These are phyloP conservation scores for Xylaria grammica DNA, from an alignment of 495 filamentous ascomycete species.

Conservation along the genomic window DNA sequence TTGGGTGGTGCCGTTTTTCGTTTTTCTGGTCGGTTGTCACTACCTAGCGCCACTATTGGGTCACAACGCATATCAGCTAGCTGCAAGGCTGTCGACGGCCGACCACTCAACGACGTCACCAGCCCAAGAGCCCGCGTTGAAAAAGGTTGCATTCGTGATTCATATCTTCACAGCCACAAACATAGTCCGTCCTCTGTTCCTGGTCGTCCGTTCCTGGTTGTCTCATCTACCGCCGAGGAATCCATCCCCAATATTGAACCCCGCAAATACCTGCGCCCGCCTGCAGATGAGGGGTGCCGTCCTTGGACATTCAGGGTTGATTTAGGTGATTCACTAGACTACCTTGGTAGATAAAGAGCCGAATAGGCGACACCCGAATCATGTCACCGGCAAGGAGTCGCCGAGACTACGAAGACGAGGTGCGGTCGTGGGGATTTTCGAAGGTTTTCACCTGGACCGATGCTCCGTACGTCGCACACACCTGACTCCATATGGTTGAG, in stretches of 20 bases:
- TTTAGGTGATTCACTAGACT: not conserved
- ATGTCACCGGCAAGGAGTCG: constrained; percentile 20
- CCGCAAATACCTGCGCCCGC: constrained; percentile 19
- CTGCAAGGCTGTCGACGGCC: not conserved
- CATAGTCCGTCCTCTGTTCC: not conserved
- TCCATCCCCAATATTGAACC: not conserved
- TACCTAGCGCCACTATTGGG: not conserved
- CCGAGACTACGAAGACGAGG: constrained; percentile 59
- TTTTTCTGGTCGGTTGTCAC: too few relatives aligned
- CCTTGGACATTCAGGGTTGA: not conserved
- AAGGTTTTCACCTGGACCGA: constrained; percentile 85
- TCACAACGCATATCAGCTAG: constrained; percentile 7
- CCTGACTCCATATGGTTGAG: not conserved
- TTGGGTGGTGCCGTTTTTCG: too few relatives aligned
- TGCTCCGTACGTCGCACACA: constrained; percentile 61
- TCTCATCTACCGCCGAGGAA: constrained; percentile 10
- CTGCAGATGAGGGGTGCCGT: not conserved
- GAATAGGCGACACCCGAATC: constrained; percentile 18
- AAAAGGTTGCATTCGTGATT: constrained; percentile 11
- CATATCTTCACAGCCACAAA: constrained; percentile 14
- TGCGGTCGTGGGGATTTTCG: constrained; percentile 75
- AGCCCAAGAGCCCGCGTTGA: not conserved
- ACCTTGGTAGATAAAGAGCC: too few relatives aligned
- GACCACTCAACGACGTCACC: constrained; percentile 19
- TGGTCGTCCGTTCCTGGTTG: constrained; percentile 11